phyloP scores from a whole-genome alignment of 148 eudicot genomes.

The Camellia granthamiana region DNA sequence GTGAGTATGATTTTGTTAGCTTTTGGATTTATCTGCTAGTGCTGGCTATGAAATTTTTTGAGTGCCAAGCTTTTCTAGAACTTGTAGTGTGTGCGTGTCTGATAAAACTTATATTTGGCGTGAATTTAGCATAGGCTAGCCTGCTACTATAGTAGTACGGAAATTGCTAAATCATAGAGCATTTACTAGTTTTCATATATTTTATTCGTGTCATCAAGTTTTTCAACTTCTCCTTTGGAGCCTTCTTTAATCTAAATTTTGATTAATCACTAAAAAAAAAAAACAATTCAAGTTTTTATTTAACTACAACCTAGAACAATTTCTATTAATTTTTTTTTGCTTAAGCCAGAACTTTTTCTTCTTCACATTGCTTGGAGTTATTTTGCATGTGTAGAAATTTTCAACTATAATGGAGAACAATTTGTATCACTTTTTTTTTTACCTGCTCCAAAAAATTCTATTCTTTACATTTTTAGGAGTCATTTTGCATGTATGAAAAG shows the following conservation, averaged over 20 bases:
- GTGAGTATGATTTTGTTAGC: constrained; percentile 30
- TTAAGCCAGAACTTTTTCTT: background rate
- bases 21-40: background rate
- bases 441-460: no score
- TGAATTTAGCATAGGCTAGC: background rate
- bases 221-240: background rate
- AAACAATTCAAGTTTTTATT: no score
- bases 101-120: background rate
- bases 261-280: background rate
- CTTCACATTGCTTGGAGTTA: background rate
- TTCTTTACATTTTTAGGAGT: background rate
- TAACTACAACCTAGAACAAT: background rate
- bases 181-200: background rate
- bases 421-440: no score
- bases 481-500: background rate
- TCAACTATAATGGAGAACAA: no score
- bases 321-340: background rate
- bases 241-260: background rate
- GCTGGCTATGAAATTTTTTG: background rate
- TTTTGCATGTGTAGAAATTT: no score
- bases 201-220: background rate
- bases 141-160: background rate
- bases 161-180: background rate
- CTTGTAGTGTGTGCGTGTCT: background rate
- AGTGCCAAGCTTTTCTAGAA: background rate